phyloP scores from a whole-genome alignment of 2,329 filamentous ascomycete genomes.

The Epichloe elymi region DNA sequence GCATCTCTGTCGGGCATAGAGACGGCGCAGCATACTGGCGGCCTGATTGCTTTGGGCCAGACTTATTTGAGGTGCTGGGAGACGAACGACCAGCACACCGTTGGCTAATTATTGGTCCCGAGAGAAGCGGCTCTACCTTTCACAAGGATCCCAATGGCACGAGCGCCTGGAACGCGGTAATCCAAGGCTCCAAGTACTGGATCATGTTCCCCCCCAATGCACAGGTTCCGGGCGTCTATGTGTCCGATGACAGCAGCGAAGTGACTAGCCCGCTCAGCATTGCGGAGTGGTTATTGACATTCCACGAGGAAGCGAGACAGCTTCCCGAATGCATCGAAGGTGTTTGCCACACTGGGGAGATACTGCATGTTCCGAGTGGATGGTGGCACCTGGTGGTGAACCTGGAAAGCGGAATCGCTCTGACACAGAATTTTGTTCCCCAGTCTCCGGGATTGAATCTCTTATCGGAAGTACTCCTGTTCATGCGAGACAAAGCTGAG shows the following conservation, averaged over 20 bases:
- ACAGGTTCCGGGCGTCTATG: constrained; percentile 76
- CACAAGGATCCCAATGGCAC: constrained; percentile 70
- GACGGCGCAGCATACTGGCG: constrained; percentile 54
- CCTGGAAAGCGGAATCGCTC: constrained; percentile 66
- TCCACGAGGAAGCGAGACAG: constrained; percentile 69
- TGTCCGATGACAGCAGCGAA: constrained; percentile 80
- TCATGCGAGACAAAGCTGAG: constrained; percentile 68
- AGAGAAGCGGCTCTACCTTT: constrained; percentile 81
- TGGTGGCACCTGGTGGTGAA: constrained; percentile 98
- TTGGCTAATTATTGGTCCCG: constrained; percentile 86
- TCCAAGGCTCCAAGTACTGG: constrained; percentile 91
- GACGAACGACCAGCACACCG: constrained; percentile 70
- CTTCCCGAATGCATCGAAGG: constrained; percentile 73
- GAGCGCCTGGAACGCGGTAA: constrained; percentile 86
- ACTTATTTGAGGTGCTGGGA: constrained; percentile 71
- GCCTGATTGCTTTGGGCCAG: constrained; percentile 73
- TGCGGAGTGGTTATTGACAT: constrained; percentile 88
- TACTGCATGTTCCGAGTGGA: constrained; percentile 82
- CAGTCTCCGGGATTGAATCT: constrained; percentile 39
- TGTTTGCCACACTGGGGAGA: constrained; percentile 70
- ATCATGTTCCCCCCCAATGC: constrained; percentile 85
- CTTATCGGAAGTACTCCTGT: constrained; percentile 61
- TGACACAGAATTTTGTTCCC: constrained; percentile 94
- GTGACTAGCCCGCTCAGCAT: constrained; percentile 91
- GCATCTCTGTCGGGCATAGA: constrained; percentile 44